Evolutionary conservation across 2,329 filamentous ascomycete genomes (phyloP).

Genomic region (Sphaerulina vaccinii): DNA sequence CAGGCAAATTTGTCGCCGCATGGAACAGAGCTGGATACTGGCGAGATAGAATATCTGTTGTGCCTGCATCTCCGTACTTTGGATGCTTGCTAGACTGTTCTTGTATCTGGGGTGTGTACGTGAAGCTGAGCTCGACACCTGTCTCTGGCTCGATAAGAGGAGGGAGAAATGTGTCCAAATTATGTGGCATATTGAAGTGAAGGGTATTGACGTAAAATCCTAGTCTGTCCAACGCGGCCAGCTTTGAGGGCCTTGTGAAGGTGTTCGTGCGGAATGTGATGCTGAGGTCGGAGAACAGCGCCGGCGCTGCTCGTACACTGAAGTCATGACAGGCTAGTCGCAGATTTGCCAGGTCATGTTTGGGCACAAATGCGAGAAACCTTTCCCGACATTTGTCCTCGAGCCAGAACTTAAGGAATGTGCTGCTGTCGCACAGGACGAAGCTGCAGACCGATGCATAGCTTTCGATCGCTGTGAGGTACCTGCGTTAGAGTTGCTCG

Average conservation of each 20-base stretch:
- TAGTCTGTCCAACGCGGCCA: conserved; percentile 73
- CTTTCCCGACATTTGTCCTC: conserved; percentile 48
- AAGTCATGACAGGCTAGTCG: conserved; percentile 69
- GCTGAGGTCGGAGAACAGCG: conserved; percentile 67
- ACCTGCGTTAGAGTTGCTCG: conserved; percentile 22
- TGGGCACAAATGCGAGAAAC: conserved; percentile 44
- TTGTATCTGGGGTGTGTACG: conserved; percentile 72
- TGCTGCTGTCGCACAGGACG: conserved; percentile 49
- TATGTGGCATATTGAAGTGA: conserved; percentile 74
- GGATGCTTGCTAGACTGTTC: conserved; percentile 58
- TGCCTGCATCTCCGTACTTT: conserved; percentile 76
- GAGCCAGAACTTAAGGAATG: conserved; percentile 52
- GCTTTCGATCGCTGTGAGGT: conserved; percentile 42
- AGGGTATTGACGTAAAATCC: conserved; percentile 77
- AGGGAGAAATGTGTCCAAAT: conserved; percentile 74
- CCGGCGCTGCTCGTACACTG: conserved; percentile 66
- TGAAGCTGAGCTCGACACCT: conserved; percentile 74
- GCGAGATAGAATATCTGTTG: conserved; percentile 77
- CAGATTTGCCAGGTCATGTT: conserved; percentile 49
- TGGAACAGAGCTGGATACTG: conserved; percentile 90
- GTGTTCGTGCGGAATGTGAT: conserved; percentile 71
- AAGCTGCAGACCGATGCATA: conserved; percentile 51
- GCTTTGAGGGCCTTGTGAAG: conserved; percentile 70
- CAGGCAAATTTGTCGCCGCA: conserved; percentile 80
- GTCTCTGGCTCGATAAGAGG: conserved; percentile 77